These are phyloP conservation scores for Larix sibirica DNA, from an alignment of 83 land plant genomes.

Conservation along the genomic window DNA sequence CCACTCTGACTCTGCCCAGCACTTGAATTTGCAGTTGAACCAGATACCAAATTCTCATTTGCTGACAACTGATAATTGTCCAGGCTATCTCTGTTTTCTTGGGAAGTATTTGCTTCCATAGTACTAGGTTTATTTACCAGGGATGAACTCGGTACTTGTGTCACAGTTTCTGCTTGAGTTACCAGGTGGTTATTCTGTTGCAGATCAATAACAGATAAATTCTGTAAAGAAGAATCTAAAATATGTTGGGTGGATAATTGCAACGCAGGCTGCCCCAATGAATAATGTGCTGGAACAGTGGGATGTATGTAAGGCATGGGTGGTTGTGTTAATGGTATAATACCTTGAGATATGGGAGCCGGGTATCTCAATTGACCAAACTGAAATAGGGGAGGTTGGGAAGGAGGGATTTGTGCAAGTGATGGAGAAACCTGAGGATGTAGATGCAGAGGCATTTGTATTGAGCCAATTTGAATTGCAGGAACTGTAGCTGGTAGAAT, in stretches of 20 bases:
- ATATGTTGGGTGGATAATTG: not conserved
- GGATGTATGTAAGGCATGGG: constrained; percentile 51
- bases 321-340: constrained; percentile 47
- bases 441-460: constrained; percentile 92
- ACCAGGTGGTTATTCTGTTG: not conserved
- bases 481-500: constrained; percentile 85
- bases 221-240: not conserved
- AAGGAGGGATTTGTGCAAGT: constrained; percentile 50
- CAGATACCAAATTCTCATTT: not conserved
- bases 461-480: constrained; percentile 98
- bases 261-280: constrained; percentile 29
- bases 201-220: not conserved
- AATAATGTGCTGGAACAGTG: constrained; percentile 29
- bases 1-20: not conserved
- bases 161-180: constrained; percentile 4
- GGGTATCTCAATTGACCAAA: constrained; percentile 86
- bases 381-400: constrained; percentile 74
- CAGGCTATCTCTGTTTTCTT: not conserved
- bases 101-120: not conserved
- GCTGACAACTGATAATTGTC: not conserved
- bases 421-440: constrained; percentile 70
- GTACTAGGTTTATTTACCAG: not conserved
- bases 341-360: constrained; percentile 58
- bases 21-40: not conserved
- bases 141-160: not conserved